Base-by-base conservation (phyloP, 192 early-diverging fungal genomes). In the Radiomyces spectabilis region DNA sequence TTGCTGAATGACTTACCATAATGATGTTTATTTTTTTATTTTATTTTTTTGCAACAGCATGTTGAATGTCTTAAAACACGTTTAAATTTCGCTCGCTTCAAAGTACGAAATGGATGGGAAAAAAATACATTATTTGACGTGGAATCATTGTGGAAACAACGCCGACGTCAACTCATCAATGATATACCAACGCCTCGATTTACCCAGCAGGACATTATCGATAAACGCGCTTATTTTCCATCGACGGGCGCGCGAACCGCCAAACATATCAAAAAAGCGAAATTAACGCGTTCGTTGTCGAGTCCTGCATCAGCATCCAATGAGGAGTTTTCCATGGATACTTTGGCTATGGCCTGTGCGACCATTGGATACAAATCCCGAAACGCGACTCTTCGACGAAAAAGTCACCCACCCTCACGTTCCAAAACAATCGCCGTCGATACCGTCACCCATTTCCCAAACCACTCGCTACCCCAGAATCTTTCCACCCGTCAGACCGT, bases 61-160 rank as follows among this genome's bases (percentile, higher is more conserved):
- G 5, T 48, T 9, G 46, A 25, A 26, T 27, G 21, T 9, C 57
- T 59, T 41, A 50, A 59, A 41, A 43, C 57, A 7, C 30, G 57
- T 22, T 38, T 66, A 31, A 41, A 37, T 26, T 66, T 60, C 49
- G 64, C 64, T 22, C 51, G 57, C 16, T 66, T 66, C 57, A 66
- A 66, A 34, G 25, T 66, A 41, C 52, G 52, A 22, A 19, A 66
- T 41, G 64, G 64, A 24, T 66, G 64, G 64, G 57, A 66, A 41
- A 50, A 54, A 4, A 53, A 46, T 27, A 49, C 57, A 12, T 41
- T 66, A 18, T 38, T 42, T 7, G 64, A 66, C 39, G 47, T 66
- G 4, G 64, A 66, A 41, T 21, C 34, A 12, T 34, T 59, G 19
- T 66, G 64, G 57, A 66, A 60, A 54, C 31, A 60, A 31, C 32